A percentile compares a stretch with the other conserved stretches of the same genome.
Conservation (phyloP, 2,329 filamentous ascomycete species). For the Colletotrichum chlorophyti region DNA sequence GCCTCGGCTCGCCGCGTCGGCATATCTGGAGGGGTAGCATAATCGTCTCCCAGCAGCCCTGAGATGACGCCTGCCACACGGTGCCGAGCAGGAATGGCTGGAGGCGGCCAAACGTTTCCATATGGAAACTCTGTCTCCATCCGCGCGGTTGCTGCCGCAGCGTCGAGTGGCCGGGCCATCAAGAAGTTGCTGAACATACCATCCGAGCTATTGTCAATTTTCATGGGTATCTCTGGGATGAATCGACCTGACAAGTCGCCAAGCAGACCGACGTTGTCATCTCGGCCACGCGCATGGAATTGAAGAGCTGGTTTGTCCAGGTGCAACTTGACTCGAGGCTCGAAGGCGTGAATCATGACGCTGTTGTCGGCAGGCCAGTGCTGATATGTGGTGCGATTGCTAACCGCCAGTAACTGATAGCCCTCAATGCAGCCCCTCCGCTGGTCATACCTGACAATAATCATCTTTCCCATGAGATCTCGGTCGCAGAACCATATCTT, state of each 20-base stretch:
- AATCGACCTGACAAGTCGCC: conserved; percentile 45
- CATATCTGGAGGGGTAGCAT: conserved; percentile 38
- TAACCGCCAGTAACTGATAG: conserved; percentile 75
- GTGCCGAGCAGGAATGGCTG: conserved; percentile 67
- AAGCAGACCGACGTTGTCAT: neutral
- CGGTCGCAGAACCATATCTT: conserved; percentile 88
- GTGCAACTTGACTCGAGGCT: conserved; percentile 74
- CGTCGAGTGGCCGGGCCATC: conserved; percentile 60
- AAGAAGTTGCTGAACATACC: conserved; percentile 72
- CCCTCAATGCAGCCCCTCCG: conserved; percentile 79
- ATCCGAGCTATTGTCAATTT: conserved; percentile 50
- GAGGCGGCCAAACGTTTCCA: conserved; percentile 77
- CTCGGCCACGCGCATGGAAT: conserved; percentile 45
- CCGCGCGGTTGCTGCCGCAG: conserved; percentile 42
- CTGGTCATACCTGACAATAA: conserved; percentile 80
- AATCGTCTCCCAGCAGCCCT: conserved; percentile 32
- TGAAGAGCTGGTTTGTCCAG: conserved; percentile 75
- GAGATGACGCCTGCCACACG: conserved; percentile 51
- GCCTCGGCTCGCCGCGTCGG: conserved; percentile 64
- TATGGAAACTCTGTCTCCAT: conserved; percentile 47
- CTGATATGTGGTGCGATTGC: conserved; percentile 59
- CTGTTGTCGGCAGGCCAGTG: conserved; percentile 70
- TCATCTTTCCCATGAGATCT: conserved; percentile 74
- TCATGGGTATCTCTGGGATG: conserved; percentile 60
- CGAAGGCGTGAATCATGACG: conserved; percentile 76